Evolutionary conservation across 352 stramenopile species (phyloP).

Genomic region (Globisporangium solare): DNA sequence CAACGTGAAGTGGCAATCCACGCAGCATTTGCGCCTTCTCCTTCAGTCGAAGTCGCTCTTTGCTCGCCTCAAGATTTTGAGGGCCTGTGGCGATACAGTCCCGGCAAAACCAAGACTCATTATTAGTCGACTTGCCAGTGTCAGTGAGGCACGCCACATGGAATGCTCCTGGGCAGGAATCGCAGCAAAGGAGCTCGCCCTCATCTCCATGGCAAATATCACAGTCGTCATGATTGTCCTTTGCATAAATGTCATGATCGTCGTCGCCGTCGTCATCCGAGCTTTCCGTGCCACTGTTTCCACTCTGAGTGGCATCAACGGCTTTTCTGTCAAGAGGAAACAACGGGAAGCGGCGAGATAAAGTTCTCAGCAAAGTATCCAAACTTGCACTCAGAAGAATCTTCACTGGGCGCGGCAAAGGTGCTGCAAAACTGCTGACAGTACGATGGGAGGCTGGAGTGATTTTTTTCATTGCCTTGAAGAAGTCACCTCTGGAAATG

Average conservation of each 20-base stretch:
- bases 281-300: slow-evolving; percentile 3
- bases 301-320: slow-evolving; percentile 28
- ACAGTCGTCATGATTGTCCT: slow-evolving; percentile 57
- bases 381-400: slow-evolving; percentile 39
- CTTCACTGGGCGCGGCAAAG: slow-evolving; percentile 58
- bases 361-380: slow-evolving; percentile 29
- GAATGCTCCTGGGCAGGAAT: slow-evolving; percentile 58
- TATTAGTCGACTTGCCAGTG: not conserved
- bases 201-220: slow-evolving; percentile 64
- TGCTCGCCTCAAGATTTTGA: slow-evolving; percentile 17
- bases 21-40: slow-evolving; percentile 24
- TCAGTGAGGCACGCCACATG: slow-evolving; percentile 42
- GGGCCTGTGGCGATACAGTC: slow-evolving; percentile 33
- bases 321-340: slow-evolving; percentile 48
- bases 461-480: slow-evolving; percentile 73
- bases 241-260: slow-evolving; percentile 65
- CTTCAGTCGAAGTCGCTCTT: slow-evolving; percentile 19
- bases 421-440: slow-evolving; percentile 65
- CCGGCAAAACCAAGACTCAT: slow-evolving; percentile 47
- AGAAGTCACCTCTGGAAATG: slow-evolving; percentile 70
- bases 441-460: slow-evolving; percentile 71
- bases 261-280: slow-evolving; percentile 37
- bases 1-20: slow-evolving; percentile 42
- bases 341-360: slow-evolving; percentile 54
- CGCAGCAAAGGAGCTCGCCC: slow-evolving; percentile 53